Conservation (phyloP, 805 yeast species). For the Hanseniaspora thailandica region DNA sequence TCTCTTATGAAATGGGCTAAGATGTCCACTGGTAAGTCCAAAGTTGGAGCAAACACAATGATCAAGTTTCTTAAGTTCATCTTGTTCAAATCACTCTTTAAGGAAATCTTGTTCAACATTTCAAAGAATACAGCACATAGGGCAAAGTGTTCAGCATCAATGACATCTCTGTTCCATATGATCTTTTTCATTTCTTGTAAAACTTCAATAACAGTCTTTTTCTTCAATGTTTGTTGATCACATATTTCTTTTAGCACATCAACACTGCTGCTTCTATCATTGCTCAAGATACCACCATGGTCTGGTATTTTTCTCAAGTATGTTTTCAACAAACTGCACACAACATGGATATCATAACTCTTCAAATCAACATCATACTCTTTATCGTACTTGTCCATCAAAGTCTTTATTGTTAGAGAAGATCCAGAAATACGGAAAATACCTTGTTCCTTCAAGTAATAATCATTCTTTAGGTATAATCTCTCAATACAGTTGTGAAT, state of each 20-base stretch:
- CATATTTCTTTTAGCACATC: slow-evolving; percentile 24
- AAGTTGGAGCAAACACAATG: slow-evolving; percentile 73
- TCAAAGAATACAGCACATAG: slow-evolving; percentile 55
- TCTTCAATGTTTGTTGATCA: slow-evolving; percentile 22
- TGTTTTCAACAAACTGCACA: slow-evolving; percentile 73
- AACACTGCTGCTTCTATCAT: slow-evolving; percentile 26
- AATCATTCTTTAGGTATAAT: slow-evolving; percentile 46
- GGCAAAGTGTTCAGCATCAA: slow-evolving; percentile 48
- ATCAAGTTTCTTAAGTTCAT: slow-evolving; percentile 74
- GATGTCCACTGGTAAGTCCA: slow-evolving; percentile 53
- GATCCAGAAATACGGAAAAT: slow-evolving; percentile 85
- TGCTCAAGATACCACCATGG: slow-evolving; percentile 42
- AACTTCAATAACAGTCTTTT: slow-evolving; percentile 21
- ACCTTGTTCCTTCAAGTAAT: slow-evolving; percentile 70
- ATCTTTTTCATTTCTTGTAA: slow-evolving; percentile 7
- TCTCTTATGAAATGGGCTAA: slow-evolving; percentile 51
- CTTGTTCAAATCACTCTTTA: slow-evolving; percentile 52
- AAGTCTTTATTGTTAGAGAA: slow-evolving; percentile 55
- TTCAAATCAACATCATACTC: slow-evolving; percentile 45
- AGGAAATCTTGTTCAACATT: slow-evolving; percentile 52
- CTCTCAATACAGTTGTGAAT: slow-evolving; percentile 64
- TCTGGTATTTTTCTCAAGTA: slow-evolving; percentile 69
- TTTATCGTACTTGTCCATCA: slow-evolving; percentile 58
- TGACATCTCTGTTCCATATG: slow-evolving; percentile 16
- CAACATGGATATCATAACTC: slow-evolving; percentile 62